A percentile compares a stretch with the other conserved stretches of the same genome.
These are phyloP conservation scores for Fraxinus sp. DNA, from an alignment of 305 asterid species.

Conservation along the genomic window DNA sequence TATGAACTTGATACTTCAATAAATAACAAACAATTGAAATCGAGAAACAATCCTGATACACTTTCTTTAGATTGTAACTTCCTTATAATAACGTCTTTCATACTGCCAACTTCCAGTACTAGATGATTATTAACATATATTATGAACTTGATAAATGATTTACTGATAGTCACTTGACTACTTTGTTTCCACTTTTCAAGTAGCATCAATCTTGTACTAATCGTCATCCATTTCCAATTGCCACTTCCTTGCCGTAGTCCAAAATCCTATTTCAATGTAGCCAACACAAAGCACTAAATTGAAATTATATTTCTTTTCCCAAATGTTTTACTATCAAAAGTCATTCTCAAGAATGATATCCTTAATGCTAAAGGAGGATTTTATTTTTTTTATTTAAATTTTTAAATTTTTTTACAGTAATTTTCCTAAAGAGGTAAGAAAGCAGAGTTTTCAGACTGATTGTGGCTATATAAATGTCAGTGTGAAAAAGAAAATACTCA, in stretches of 20 bases:
- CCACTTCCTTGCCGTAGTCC: background rate
- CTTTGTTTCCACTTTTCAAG: background rate
- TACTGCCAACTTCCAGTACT: background rate
- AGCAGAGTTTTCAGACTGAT: background rate
- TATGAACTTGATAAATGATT: background rate
- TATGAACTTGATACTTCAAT: too few species aligned
- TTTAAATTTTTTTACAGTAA: too few species aligned
- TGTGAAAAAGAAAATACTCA: background rate
- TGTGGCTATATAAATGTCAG: background rate
- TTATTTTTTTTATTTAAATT: too few species aligned
- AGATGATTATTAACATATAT: background rate
- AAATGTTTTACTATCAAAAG: background rate
- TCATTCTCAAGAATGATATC: background rate
- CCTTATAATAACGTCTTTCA: background rate
- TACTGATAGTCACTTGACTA: background rate
- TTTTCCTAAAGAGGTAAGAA: background rate
- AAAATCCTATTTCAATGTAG: background rate
- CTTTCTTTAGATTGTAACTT: background rate
- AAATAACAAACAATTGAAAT: background rate
- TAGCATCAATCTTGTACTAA: background rate
- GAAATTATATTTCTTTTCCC: background rate
- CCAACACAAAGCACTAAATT: background rate
- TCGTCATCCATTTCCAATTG: background rate
- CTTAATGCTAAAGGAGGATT: background rate
- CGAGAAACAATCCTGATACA: background rate